Base-by-base conservation (phyloP, 441 rosid genomes). In the Gossypium trilobum region DNA sequence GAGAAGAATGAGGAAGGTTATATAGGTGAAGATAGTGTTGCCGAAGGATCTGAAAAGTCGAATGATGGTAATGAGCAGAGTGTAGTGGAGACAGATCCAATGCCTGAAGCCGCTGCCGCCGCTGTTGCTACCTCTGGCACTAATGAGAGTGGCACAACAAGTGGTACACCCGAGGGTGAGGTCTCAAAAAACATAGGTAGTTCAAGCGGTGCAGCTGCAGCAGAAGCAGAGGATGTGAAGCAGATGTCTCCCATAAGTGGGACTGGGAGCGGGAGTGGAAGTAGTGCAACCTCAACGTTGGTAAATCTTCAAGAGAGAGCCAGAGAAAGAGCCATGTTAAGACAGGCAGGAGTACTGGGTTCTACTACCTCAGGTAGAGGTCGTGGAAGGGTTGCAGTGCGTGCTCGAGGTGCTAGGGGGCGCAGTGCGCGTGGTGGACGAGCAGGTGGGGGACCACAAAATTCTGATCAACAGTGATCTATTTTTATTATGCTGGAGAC, bases 1-100 rank as follows among this genome's bases (percentile, higher is more conserved):
- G 92, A 88, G 72, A 89, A 88, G 79, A 87, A 79, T 16, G 92
- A 91, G 50, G 98, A 87, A 46, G 87, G 83, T 70, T 93, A 89
- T 57, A 74, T 73, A 79, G 75, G 68, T 6, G 91, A 88, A 68
- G 90, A 82, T 51, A 33, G 69, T 42, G 68, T 74, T 7, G 77
- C 77, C 0, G 96, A 87, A 78, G 88, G 84, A 73, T 83, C 85
- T 23, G 97, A 89, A 13, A 90, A 84, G 85, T 63, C 86, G 27
- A 81, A 78, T 60, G 84, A 81, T 66, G 86, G 69, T 68, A 75
- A 75, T 75, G 87, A 82, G 64, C 91, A 73, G 77, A 72, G 56
- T 59, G 74, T 68, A 1, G 74, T 22, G 51, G 96, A 86, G 74
- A 79, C 78, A 0, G 82, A 85, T 72, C 83, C 69, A 74, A 73